A percentile compares a stretch with the other conserved stretches of the same genome.
Evolutionary conservation across 352 stramenopile genomes (phyloP).

Genomic region (Phytophthora cactorum): DNA sequence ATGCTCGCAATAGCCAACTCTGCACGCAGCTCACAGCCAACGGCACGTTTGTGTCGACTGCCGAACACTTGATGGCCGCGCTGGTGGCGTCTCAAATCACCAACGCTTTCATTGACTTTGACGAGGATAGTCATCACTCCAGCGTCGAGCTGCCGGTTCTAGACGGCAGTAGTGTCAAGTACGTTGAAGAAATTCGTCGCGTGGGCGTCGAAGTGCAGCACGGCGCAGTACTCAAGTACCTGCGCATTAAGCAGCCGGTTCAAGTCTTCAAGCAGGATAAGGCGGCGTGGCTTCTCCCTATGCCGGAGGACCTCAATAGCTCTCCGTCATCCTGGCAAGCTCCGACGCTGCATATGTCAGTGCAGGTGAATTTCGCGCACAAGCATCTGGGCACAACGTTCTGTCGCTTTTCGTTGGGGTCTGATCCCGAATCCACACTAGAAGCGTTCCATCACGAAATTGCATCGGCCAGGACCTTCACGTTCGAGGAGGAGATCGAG

Average conservation of each 20-base stretch:
- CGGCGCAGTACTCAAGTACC: slow-evolving; percentile 23
- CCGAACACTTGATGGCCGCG: slow-evolving; percentile 78
- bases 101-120: slow-evolving; percentile 53
- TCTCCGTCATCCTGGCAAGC: slow-evolving; percentile 9
- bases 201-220: slow-evolving; percentile 44
- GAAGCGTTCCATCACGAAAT: slow-evolving; percentile 42
- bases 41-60: slow-evolving; percentile 47
- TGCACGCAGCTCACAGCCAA: slow-evolving; percentile 56
- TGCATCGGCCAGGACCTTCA: slow-evolving; percentile 70
- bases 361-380: slow-evolving; percentile 78
- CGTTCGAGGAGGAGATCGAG: slow-evolving; percentile 73
- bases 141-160: slow-evolving; percentile 66
- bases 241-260: slow-evolving; percentile 55
- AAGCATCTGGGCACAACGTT: slow-evolving; percentile 55
- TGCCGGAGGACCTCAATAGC: slow-evolving; percentile 30
- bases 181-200: slow-evolving; percentile 44
- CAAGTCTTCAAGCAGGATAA: slow-evolving; percentile 72
- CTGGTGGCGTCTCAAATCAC: slow-evolving; percentile 52
- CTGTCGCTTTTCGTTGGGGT: slow-evolving; percentile 46
- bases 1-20: slow-evolving; percentile 52
- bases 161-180: slow-evolving; percentile 65
- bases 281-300: slow-evolving; percentile 67
- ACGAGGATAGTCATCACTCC: slow-evolving; percentile 1
- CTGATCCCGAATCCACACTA: slow-evolving; percentile 38
- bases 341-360: slow-evolving; percentile 56